Evolutionary conservation across 2,329 filamentous ascomycete species (phyloP), one percentile per base, ranked within the genome.

Genomic region (Colletotrichum spaethianum): DNA sequence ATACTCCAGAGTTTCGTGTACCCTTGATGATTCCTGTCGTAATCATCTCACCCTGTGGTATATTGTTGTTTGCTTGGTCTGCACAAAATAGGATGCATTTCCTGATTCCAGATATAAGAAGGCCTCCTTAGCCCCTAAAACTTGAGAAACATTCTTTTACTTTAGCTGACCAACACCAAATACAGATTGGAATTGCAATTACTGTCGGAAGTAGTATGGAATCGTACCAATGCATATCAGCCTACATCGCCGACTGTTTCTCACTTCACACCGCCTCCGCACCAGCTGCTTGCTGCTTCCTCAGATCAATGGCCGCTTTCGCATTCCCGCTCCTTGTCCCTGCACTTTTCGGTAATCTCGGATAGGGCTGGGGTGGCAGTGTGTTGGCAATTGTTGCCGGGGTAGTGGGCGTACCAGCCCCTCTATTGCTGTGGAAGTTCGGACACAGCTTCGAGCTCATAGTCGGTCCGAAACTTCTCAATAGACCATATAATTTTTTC

Each of bases 1-100:
- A 79, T 9, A 68, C 70, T 0, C 91, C 92, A 0, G 92, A 93
- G 74, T 90, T 88, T 75, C 88, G 91, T n/a, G 38, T 69, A 16
- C 69, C 69, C 2, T 33, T 72, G 33, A 69, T 69, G 59, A 76
- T 89, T 14, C 80, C 87, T 0, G 87, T 86, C 0, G 86, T 86
- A 0, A 53, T 91, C 0, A 70, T 91, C 2, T 78, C 74, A 0
- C 79, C 79, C 0, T 55, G 79, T 0, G 84, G 84, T 0, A 74
- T 86, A 0, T 72, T 87, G 1, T 20, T 82, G 1, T 87, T 86
- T 59, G 85, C 85, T 0, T 87, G 85, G 85, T 74, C 81, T 0
- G 84, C 83, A 0, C 75, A 84, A 61, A 78, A 77, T 11, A 77
- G 83, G 7, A 79, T 83, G 2, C 85, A 88, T 75, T 90, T 87